phyloP scores from a whole-genome alignment of 176 grass and related monocot genomes.

The Avena eriantha region DNA sequence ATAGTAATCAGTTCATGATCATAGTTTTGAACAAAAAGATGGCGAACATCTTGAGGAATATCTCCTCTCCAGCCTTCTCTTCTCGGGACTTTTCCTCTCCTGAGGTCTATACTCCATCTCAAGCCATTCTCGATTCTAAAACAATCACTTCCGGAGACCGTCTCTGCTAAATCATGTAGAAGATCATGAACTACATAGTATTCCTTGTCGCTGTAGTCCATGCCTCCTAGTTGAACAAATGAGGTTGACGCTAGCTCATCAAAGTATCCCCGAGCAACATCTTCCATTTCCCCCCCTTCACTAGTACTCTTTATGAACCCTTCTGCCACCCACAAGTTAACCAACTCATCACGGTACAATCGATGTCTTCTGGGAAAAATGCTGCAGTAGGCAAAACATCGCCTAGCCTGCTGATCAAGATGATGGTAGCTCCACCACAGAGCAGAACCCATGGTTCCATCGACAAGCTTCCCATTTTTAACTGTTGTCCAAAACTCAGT shows the following conservation, averaged over 20 bases:
- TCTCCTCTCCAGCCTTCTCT: not conserved
- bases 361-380: slow-evolving; percentile 31
- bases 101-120: not conserved
- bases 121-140: not conserved
- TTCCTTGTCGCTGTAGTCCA: not conserved
- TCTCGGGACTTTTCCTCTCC: not conserved
- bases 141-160: slow-evolving; percentile 38
- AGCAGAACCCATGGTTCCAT: not conserved
- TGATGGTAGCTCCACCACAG: slow-evolving; percentile 47
- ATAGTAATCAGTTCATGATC: not conserved
- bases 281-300: slow-evolving; percentile 31
- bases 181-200: slow-evolving; percentile 47
- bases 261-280: slow-evolving; percentile 29
- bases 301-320: slow-evolving; percentile 31
- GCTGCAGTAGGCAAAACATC: slow-evolving; percentile 52
- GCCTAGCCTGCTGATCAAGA: slow-evolving; percentile 31
- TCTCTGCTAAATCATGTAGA: slow-evolving; percentile 34
- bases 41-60: slow-evolving; percentile 26
- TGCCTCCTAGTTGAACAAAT: slow-evolving; percentile 26
- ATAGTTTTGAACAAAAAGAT: slow-evolving; percentile 4
- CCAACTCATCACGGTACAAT: slow-evolving; percentile 13
- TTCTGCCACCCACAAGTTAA: slow-evolving; percentile 57
- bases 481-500: slow-evolving; percentile 27
- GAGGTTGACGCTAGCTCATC: slow-evolving; percentile 31
- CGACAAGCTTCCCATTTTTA: not conserved